These are phyloP conservation scores for Arthroderma sp. DNA, from an alignment of 2,329 filamentous ascomycete species.

Conservation along the genomic window DNA sequence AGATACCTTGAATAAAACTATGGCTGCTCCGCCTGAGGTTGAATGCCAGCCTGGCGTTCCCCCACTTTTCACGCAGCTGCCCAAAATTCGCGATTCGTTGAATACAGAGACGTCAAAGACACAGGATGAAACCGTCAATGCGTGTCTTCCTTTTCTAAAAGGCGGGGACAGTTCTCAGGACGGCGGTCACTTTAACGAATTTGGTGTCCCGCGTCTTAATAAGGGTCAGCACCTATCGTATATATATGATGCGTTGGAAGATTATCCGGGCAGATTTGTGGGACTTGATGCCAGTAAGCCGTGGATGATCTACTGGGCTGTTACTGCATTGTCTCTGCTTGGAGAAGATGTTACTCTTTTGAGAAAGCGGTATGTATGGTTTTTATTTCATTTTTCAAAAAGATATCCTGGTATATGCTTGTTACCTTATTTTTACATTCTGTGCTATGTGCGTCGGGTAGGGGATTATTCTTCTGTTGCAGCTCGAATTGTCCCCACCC, in stretches of 20 bases:
- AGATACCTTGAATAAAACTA: conserved; percentile 8
- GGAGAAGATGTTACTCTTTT: conserved; percentile 59
- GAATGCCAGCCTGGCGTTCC: conserved; percentile 20
- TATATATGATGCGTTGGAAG: conserved; percentile 36
- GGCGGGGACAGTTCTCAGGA: conserved; percentile 15
- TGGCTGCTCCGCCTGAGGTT: conserved; percentile 11
- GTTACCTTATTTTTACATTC: background rate
- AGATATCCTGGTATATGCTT: background rate
- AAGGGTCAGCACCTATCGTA: conserved; percentile 42
- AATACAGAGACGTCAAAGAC: conserved; percentile 53
- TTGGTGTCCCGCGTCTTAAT: conserved; percentile 63
- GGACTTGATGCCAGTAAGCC: conserved; percentile 74
- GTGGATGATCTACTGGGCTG: conserved; percentile 89
- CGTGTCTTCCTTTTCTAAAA: conserved; percentile 55
- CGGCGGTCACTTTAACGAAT: conserved; percentile 45
- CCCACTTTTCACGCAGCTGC: conserved; percentile 31
- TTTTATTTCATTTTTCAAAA: background rate
- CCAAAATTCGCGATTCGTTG: conserved; percentile 53
- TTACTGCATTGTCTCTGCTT: conserved; percentile 61
- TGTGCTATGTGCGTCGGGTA: background rate
- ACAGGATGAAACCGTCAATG: conserved; percentile 55
- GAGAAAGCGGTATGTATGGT: conserved; percentile 42
- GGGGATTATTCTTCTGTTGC: too few species aligned
- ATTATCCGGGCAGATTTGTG: conserved; percentile 57
- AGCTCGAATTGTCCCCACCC: too few species aligned